Percentiles rank a stretch among this genome's conserved stretches.
Evolutionary conservation across 352 stramenopile genomes (phyloP).

Genomic region (Pythium sukuiense): DNA sequence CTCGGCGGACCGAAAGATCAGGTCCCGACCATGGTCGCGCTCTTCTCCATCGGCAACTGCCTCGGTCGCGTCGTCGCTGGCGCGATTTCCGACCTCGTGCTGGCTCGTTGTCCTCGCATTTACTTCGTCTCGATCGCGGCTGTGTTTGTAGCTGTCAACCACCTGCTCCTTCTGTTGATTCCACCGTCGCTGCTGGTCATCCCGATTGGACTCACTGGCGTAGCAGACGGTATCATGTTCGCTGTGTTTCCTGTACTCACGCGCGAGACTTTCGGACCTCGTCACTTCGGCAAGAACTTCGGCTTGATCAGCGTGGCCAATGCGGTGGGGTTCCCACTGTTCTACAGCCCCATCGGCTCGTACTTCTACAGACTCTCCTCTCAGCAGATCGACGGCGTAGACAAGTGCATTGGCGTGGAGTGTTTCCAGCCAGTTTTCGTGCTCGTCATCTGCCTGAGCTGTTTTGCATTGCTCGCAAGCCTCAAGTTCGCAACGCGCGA

Average conservation of each 20-base stretch:
- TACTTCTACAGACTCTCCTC: conserved; percentile 53
- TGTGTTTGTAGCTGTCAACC: conserved; percentile 54
- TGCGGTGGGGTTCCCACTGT: conserved; percentile 66
- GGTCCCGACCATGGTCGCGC: conserved; percentile 60
- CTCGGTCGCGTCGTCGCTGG: conserved; percentile 53
- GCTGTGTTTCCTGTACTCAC: conserved; percentile 65
- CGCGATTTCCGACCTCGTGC: conserved; percentile 58
- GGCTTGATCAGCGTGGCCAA: conserved; percentile 76
- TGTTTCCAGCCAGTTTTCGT: conserved; percentile 72
- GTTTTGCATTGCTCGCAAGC: conserved; percentile 50
- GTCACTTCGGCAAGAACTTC: conserved; percentile 82
- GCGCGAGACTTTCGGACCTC: conserved; percentile 65
- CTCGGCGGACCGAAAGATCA: conserved; percentile 42
- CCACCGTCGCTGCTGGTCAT: conserved; percentile 41
- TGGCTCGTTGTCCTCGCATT: conserved; percentile 46
- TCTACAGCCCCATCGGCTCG: conserved; percentile 68
- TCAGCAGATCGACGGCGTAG: conserved; percentile 34
- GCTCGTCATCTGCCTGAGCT: conserved; percentile 50
- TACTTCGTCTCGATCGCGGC: conserved; percentile 63
- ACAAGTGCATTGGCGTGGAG: conserved; percentile 53
- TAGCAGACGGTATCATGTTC: conserved; percentile 78
- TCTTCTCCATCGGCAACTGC: conserved; percentile 77
- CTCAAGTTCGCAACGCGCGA: conserved; percentile 49
- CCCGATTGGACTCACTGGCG: conserved; percentile 57
- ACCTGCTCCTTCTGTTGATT: conserved; percentile 57